Base-by-base conservation (phyloP, 73 alveolate species). In the Stentor roeselii region DNA sequence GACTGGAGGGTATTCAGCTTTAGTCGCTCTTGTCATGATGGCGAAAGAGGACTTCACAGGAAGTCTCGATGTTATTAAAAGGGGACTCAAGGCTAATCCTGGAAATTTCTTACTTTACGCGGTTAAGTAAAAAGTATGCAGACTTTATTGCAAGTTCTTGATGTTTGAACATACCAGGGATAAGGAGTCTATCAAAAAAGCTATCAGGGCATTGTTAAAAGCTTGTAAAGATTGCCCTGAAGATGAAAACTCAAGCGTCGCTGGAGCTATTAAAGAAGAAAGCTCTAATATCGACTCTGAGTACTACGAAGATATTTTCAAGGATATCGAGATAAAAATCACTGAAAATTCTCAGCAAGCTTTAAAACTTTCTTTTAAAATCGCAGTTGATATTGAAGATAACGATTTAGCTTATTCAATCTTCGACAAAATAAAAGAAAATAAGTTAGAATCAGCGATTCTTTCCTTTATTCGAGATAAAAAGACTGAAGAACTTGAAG, bases 31-130 rank as follows among this genome's bases (percentile, higher is more conserved):
- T 15, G 34, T 67, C 14, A 30, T 67, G 41, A 34, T 40, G 34
- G 80, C 50, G 27, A 36, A 67, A 67, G 80, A 67, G 34, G 80
- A 67, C 34, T 67, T 67, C 34, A 67, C 80, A 30, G 80, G 80
- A 67, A 11, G 42, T 67, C 2, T 67, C 21, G 41, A n/a, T 11
- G 50, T 67, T 21, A 67, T 67, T 32, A 67, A 67, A 67, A 67
- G 80, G 34, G 80, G 80, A 30, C 2, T 67, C 27, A 36, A 67
- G 34, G 80, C 41, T 15, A 27, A 40, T 67, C 80, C 80, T 30
- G 21, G 41, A 27, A 67, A 67, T 67, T 27, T 67, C 42, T 40
- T 67, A n/a, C 34, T 67, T 27, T 21, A 32, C n/a, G 11, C 80
- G 11, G 80, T 32, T 27, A 67, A 34, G 80, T 67, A 67, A 30